Conservation (phyloP, 208 protist genomes). For the Trypanosoma scelopori region DNA sequence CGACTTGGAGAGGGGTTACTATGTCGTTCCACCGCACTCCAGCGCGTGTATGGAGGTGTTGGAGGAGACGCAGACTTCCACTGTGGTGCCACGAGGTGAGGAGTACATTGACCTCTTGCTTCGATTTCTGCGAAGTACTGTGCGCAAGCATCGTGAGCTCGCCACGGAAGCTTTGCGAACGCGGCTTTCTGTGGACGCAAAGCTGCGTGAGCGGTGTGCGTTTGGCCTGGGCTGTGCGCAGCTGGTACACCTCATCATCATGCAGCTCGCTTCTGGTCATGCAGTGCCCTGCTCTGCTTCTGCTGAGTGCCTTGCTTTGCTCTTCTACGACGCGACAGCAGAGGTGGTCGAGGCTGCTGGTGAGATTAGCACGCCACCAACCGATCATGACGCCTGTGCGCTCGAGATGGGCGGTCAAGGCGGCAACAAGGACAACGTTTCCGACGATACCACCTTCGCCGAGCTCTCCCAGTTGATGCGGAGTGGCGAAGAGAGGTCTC, state of each 20-base stretch:
- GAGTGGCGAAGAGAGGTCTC: constrained; percentile 30
- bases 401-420: constrained; percentile 15
- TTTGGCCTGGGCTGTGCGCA: constrained; percentile 46
- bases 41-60: not conserved
- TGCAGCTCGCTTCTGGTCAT: constrained; percentile 38
- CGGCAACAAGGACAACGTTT: not conserved
- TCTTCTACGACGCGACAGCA: constrained; percentile 23
- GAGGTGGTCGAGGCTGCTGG: constrained; percentile 35
- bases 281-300: constrained; percentile 27
- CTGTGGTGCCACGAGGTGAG: constrained; percentile 28
- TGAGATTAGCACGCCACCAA: constrained; percentile 44
- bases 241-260: constrained; percentile 45
- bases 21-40: constrained; percentile 19
- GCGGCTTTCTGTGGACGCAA: constrained; percentile 26
- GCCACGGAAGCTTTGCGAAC: constrained; percentile 37
- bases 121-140: constrained; percentile 52
- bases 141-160: constrained; percentile 50
- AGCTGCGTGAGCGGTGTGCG: constrained; percentile 43
- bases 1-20: constrained; percentile 39
- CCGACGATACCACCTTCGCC: constrained; percentile 41
- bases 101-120: constrained; percentile 43
- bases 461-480: constrained; percentile 57
- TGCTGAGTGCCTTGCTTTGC: constrained; percentile 38
- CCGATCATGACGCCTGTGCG: constrained; percentile 16
- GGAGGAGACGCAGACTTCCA: not conserved